These are phyloP conservation scores for Phytopythium cucurbitacearum DNA, from an alignment of 352 stramenopile species.

Conservation along the genomic window DNA sequence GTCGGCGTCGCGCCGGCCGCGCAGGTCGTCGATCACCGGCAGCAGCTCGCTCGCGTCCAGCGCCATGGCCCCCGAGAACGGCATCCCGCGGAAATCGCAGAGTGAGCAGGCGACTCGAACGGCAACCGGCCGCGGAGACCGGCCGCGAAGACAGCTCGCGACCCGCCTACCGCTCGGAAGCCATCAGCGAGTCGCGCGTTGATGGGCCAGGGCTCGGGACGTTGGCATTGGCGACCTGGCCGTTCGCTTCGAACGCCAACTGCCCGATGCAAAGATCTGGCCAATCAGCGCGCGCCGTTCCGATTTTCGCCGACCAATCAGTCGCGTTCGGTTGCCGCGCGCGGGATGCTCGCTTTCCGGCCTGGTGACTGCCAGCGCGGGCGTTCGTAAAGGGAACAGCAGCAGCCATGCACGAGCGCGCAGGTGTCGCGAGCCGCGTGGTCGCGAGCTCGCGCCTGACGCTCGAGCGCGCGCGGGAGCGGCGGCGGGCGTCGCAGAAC, in stretches of 20 bases:
- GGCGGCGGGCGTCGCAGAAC: conserved; percentile 75
- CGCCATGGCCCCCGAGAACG: too few relatives aligned
- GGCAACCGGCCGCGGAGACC: too few relatives aligned
- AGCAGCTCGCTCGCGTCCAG: too few relatives aligned
- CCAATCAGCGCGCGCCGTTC: not conserved
- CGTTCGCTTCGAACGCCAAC: not conserved
- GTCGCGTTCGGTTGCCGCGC: not conserved
- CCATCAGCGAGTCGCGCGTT: conserved; percentile 1
- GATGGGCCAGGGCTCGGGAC: not conserved
- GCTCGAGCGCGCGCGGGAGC: conserved; percentile 44
- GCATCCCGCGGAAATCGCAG: too few relatives aligned
- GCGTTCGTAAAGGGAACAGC: not conserved
- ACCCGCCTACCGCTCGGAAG: not conserved
- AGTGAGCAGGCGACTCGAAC: too few relatives aligned
- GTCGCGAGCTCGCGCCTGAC: conserved; percentile 29
- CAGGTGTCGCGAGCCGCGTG: conserved; percentile 18
- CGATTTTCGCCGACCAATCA: not conserved
- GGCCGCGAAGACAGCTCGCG: too few relatives aligned
- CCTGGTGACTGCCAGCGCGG: too few relatives aligned
- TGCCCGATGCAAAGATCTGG: conserved; percentile 7
- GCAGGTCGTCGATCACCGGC: too few relatives aligned
- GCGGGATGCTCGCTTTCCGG: not conserved
- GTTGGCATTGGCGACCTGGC: not conserved
- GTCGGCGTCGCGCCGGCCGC: not conserved
- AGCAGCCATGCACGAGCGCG: conserved; percentile 16